Evolutionary conservation across 2,329 filamentous ascomycete genomes (phyloP).

Genomic region (Claviceps pazoutovae): DNA sequence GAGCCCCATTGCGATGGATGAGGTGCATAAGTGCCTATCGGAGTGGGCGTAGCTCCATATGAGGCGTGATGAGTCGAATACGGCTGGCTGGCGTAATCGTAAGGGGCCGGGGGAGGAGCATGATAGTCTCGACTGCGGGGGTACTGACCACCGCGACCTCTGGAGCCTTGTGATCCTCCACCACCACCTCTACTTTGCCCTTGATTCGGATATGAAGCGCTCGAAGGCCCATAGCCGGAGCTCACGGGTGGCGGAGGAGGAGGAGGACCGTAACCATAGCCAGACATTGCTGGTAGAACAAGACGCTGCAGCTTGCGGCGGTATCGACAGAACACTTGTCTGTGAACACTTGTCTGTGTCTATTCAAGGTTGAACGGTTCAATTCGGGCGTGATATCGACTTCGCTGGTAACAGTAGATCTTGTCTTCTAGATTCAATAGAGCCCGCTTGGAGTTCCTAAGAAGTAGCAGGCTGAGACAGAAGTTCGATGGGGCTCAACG

Average conservation of each 20-base stretch:
- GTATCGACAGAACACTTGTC: constrained; percentile 10
- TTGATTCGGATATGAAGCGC: constrained; percentile 24
- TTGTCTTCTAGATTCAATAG: not conserved
- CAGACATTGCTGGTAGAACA: constrained; percentile 23
- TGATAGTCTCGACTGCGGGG: constrained; percentile 28
- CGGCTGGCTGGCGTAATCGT: constrained; percentile 29
- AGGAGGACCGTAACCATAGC: constrained; percentile 37
- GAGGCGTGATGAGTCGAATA: constrained; percentile 19
- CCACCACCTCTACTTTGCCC: constrained; percentile 24
- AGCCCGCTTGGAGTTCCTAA: not conserved
- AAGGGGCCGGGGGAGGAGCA: constrained; percentile 22
- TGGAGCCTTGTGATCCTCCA: constrained; percentile 22
- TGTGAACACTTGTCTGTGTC: constrained; percentile 10
- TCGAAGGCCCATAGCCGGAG: constrained; percentile 26
- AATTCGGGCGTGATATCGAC: not conserved
- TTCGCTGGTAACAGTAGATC: not conserved
- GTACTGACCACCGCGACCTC: constrained; percentile 27
- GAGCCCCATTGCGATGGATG: constrained; percentile 28
- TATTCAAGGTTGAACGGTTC: not conserved
- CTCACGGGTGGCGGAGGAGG: constrained; percentile 30
- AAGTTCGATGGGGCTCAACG: not conserved
- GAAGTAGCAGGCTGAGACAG: not conserved
- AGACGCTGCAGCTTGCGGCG: constrained; percentile 4
- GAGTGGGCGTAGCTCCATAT: constrained; percentile 21
- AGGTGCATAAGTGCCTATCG: constrained; percentile 23